Evolutionary conservation across 768 basidiomycete genomes (phyloP), one percentile per base, ranked within the genome.

Genomic region (Cystobasidium tubakii): DNA sequence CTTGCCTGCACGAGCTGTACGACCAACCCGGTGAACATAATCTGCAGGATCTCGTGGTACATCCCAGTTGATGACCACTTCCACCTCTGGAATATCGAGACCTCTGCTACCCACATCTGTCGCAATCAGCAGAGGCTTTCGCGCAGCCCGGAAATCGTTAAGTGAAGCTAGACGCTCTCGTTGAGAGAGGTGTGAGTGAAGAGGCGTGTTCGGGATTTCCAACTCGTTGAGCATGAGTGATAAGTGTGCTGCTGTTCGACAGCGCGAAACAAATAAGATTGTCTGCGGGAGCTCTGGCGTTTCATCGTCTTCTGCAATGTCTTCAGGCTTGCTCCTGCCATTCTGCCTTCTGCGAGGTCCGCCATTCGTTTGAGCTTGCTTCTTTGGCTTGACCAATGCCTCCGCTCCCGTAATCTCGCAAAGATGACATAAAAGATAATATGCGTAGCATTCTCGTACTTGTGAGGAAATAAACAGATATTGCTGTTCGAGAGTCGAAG

Each of bases 1-100:
- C 78, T 87, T 85, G 6, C 96, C 96, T 13, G 89, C 95, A 80
- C 96, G 88, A 33, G 96, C 96, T 62, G 96, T 99, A 80, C 96
- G 86, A 77, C 96, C 96, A 0, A 99, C 96, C 25, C 96, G 86
- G 83, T 99, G 96, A 0, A 92, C 90, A 79, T 99, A 99, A 80
- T 95, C 94, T 81, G 95, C 95, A 4, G 91, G 76, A 13, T 81
- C 80, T 15, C 85, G 84, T 17, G 96, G 96, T 75, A 97, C 83
- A 81, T 99, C 95, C 93, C 94, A 99, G 76, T 99, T 98, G 73
- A 99, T 85, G 23, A 99, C 92, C 84, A 97, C 87, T 13, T 90
- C 92, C 13, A 99, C 94, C 77, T 94, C 91, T 75, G 92, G 92
- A 71, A 98, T 95, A 82, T 98, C 96, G 73, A 99, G 82, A 34